Conservation (phyloP, 139 green algal genomes). For the Pseudopediastrum boryanum region DNA sequence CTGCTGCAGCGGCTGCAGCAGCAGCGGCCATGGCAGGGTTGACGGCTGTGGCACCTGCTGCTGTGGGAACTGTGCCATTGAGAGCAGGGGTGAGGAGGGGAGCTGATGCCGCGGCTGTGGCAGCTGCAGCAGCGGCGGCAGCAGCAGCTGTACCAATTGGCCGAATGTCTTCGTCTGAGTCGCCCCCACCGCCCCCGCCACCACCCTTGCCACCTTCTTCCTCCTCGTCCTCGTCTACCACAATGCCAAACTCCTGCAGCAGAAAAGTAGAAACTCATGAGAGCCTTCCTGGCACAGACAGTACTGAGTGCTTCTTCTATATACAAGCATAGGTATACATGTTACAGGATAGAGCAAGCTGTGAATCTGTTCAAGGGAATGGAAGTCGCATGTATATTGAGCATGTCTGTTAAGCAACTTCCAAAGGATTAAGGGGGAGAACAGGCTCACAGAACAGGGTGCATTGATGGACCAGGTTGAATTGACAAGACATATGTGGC, state of each 20-base stretch:
- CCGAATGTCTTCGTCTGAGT: slow-evolving; percentile 48
- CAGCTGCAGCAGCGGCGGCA: background rate
- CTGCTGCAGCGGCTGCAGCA: slow-evolving; percentile 37
- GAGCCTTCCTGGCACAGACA: too few species aligned
- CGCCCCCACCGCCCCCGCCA: background rate
- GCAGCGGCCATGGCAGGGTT: slow-evolving; percentile 13
- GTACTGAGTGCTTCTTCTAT: too few species aligned
- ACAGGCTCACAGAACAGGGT: too few species aligned
- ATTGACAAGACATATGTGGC: too few species aligned
- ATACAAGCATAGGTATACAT: too few species aligned
- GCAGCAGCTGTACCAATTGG: background rate
- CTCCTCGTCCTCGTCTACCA: slow-evolving; percentile 58
- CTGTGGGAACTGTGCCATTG: slow-evolving; percentile 23
- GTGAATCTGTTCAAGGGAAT: too few species aligned
- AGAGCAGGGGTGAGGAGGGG: background rate
- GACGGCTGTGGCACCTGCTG: slow-evolving; percentile 22
- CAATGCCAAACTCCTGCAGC: slow-evolving; percentile 30
- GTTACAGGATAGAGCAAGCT: too few species aligned
- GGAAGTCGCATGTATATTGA: too few species aligned
- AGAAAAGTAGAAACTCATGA: too few species aligned
- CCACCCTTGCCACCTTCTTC: slow-evolving; percentile 3
- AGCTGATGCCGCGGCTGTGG: background rate
- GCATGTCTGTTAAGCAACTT: too few species aligned
- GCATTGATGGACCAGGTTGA: too few species aligned
- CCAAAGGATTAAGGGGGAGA: too few species aligned